Base-by-base conservation (phyloP, 306 rosid genomes). In the Cicer chorassanicum region DNA sequence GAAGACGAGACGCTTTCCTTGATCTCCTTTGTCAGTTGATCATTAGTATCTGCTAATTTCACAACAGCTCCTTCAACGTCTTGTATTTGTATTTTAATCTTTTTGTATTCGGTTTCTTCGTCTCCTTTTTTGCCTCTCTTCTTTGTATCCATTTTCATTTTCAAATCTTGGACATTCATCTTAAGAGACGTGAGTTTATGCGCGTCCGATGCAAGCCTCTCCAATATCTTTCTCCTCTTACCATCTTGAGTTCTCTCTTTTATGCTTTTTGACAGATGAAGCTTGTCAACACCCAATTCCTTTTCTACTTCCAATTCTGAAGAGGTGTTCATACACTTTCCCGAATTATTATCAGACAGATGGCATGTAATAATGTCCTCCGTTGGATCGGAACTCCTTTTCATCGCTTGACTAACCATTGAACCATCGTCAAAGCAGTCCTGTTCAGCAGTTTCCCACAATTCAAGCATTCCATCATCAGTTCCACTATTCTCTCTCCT, bases 381-480 rank as follows among this genome's bases (percentile, higher is more conserved):
- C 2, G 53, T 16, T 53, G 84, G 91, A 65, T 56, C 78, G 51
- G 84, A 82, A 48, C 54, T 54, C 57, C 56, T 82, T 70, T 81
- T 83, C 80, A 79, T 80, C 53, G 73, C 68, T 61, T 74, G 82
- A 15, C 50, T 70, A n/a, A 49, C 55, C 16, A 51, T 44, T 16
- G 78, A 73, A 80, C 80, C 74, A 72, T 82, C 81, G 34, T 21
- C 13, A 60, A 34, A 60, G 83, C 82, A 51, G 54, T 78, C 84
- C 59, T 86, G 80, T 78, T 90, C 98, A 0, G 87, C 87, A 3
- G 98, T 74, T 82, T 92, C 96, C 99, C 99, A 95, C 77, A 95
- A 79, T 80, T 87, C 90, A 8, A 94, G 97, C 97, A 91, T 94
- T 70, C 91, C 93, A 74, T 92, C 98, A 79, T 85, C 87, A 62